Conservation (phyloP, 2,329 filamentous ascomycete genomes). For the Hortaea werneckii region DNA sequence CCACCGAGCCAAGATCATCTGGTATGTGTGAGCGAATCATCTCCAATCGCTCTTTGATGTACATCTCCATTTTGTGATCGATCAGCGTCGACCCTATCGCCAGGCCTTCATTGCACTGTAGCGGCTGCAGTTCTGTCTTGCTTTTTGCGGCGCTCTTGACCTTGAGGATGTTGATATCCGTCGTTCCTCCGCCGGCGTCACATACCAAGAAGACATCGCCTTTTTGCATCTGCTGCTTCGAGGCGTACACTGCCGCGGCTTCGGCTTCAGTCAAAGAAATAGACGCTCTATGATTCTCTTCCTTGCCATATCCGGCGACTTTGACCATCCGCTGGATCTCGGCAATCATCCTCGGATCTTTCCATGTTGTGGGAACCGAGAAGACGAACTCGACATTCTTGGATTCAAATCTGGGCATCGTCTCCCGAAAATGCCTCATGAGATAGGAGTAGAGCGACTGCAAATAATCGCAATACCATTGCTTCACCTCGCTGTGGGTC, state of each 20-base stretch:
- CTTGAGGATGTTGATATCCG: slow-evolving; percentile 11
- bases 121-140: slow-evolving; percentile 8
- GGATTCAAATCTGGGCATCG: slow-evolving; percentile 1
- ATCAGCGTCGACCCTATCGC: slow-evolving; percentile 13
- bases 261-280: slow-evolving; percentile 14
- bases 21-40: slow-evolving; percentile 3
- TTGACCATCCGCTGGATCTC: slow-evolving; percentile 1
- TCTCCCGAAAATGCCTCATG: slow-evolving; percentile 3
- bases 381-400: slow-evolving; percentile 12
- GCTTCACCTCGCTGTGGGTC: not conserved
- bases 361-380: slow-evolving; percentile 13
- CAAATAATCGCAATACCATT: slow-evolving; percentile 11
- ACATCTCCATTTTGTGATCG: slow-evolving; percentile 7
- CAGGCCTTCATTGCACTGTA: slow-evolving; percentile 10
- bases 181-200: slow-evolving; percentile 14
- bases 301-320: slow-evolving; percentile 6
- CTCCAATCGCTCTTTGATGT: slow-evolving; percentile 8
- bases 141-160: slow-evolving; percentile 3
- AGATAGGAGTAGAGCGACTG: slow-evolving; percentile 5
- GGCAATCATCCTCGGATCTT: slow-evolving; percentile 6
- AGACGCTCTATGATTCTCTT: slow-evolving; percentile 1
- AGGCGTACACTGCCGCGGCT: slow-evolving; percentile 11
- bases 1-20: slow-evolving; percentile 1
- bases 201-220: slow-evolving; percentile 13
- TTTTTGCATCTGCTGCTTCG: slow-evolving; percentile 4